Conservation (phyloP, 257 asterid species). For the Salvia miltiorrhiza region DNA sequence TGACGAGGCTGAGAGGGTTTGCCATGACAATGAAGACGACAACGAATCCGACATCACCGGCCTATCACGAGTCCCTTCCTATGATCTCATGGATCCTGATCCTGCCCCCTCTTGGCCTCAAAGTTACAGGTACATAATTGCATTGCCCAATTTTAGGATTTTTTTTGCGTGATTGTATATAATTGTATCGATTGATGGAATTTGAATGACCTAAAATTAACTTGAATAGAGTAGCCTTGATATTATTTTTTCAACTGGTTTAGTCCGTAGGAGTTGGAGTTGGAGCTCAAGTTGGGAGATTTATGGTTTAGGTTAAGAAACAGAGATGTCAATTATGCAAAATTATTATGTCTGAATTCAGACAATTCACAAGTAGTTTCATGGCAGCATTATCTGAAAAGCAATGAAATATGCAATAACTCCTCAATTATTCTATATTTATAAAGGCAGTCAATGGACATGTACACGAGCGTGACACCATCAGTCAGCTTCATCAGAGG, state of each 20-base stretch:
- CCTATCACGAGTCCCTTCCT: constrained; percentile 28
- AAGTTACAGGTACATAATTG: constrained; percentile 57
- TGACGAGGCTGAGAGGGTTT: constrained; percentile 55
- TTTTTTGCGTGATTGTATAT: neutral
- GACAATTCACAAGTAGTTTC: neutral
- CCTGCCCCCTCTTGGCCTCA: constrained; percentile 66
- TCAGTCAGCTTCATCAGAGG: constrained; percentile 55
- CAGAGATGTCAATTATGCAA: neutral
- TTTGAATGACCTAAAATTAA: neutral
- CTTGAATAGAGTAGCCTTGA: neutral
- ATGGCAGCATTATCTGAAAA: neutral
- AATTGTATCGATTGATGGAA: neutral
- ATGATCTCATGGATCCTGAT: constrained; percentile 25
- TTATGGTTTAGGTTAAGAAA: neutral
- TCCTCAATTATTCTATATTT: constrained; percentile 23
- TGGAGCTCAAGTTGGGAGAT: neutral
- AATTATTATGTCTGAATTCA: neutral
- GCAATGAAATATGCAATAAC: neutral
- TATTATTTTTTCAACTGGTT: neutral
- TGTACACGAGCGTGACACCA: constrained; percentile 63
- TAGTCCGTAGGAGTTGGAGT: neutral
- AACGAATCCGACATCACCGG: constrained; percentile 53
- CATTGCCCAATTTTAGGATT: neutral
- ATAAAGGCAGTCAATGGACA: constrained; percentile 76
- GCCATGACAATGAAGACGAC: constrained; percentile 40